A percentile compares a stretch with the other conserved stretches of the same genome.
phyloP scores from a whole-genome alignment of 176 grass and related monocot genomes.

The Oryza brachyantha region DNA sequence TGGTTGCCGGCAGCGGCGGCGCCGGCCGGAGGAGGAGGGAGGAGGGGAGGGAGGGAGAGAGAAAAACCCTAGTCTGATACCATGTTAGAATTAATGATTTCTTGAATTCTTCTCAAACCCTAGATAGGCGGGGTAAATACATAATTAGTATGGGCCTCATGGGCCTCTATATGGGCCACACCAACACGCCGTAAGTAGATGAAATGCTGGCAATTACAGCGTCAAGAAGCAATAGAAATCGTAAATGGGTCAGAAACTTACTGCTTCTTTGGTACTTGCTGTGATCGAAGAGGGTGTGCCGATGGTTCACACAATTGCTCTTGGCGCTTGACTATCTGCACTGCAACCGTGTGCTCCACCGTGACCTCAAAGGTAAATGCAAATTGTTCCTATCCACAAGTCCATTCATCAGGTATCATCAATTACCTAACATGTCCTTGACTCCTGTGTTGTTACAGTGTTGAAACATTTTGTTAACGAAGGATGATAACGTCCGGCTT shows the following conservation, averaged over 20 bases:
- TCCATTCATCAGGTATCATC: not conserved
- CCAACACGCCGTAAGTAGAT: not conserved
- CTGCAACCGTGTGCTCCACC: constrained; percentile 80
- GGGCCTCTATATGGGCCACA: no score
- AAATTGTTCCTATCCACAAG: not conserved
- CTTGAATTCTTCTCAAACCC: no score
- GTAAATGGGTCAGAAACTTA: constrained; percentile 3
- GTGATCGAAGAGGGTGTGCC: constrained; percentile 55
- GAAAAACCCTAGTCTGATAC: no score
- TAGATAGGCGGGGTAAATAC: no score
- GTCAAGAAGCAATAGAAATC: not conserved
- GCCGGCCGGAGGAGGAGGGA: no score
- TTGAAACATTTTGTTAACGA: constrained; percentile 78
- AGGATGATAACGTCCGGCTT: constrained; percentile 64
- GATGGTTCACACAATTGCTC: constrained; percentile 78
- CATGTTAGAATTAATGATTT: no score
- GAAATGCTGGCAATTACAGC: not conserved
- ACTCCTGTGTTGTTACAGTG: constrained; percentile 52
- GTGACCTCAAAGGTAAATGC: constrained; percentile 75
- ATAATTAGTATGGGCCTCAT: no score
- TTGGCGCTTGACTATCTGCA: constrained; percentile 87
- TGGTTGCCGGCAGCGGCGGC: no score
- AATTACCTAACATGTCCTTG: not conserved
- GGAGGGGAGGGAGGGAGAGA: no score
- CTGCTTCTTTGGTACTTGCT: not conserved